Base-by-base conservation (phyloP, 2,329 filamentous ascomycete genomes). In the Pseudogymnoascus sp. region DNA sequence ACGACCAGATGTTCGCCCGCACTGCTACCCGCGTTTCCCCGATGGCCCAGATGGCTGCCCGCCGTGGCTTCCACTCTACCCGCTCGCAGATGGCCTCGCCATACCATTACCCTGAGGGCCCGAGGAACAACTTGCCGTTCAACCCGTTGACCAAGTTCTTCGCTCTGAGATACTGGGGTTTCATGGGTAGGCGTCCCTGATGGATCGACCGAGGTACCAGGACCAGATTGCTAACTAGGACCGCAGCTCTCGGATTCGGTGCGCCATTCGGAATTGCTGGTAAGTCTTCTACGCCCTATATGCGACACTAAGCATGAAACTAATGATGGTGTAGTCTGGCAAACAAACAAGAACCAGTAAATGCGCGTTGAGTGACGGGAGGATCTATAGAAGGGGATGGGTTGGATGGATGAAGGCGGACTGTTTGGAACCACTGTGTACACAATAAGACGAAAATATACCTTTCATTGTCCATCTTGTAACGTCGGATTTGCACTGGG, bases 41-140 rank as follows among this genome's bases (percentile, higher is more conserved):
- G 68, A 73, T 87, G 74, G 85, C 86, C 73, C 79, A 82, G 67
- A 76, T 86, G 74, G 81, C 91, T 79, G 83, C 87, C 83, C 91
- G 91, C 81, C 92, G 94, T 77, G 91, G 88, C 80, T 97, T 99
- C 88, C 88, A 91, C 77, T 86, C 90, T 73, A 95, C 93, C 75
- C 90, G 90, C 73, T 78, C 88, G 75, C 91, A 90, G 76, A 80
- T 96, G 75, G 84, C 82, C 71, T 95, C 90, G 75, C 92, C 92
- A 66, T 97, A 96, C 87, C 94, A 99, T 83, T 99, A 99, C 82
- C 88, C 93, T 70, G 93, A 97, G 82, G 94, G 93, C 67, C 90
- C 93, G 73, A 89, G 91, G 78, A 87, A 83, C 82, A 97, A 97
- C 84, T 79, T 99, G 68, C 94, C 94, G 68, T 99, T 99, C 86